A percentile compares a stretch with the other conserved stretches of the same genome.
phyloP scores from a whole-genome alignment of 768 basidiomycete genomes.

The Wakefieldia striispora region DNA sequence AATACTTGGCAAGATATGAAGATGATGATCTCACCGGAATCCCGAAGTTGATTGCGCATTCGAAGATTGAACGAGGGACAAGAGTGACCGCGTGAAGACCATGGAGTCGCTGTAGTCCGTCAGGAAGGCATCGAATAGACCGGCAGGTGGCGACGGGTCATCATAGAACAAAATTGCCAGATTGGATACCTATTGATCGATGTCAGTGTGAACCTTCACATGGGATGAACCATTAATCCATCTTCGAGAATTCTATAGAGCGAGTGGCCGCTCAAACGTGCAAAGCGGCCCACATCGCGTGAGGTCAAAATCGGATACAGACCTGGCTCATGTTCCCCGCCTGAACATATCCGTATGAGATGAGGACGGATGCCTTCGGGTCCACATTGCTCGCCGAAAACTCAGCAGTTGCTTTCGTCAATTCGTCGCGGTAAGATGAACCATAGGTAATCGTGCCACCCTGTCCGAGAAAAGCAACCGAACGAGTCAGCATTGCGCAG shows the following conservation, averaged over 20 bases:
- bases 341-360: conserved; percentile 34
- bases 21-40: conserved; percentile 22
- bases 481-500: conserved; percentile 1
- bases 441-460: conserved; percentile 45
- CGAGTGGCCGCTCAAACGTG: neutral
- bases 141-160: conserved; percentile 32
- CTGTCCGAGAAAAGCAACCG: conserved; percentile 27
- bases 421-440: conserved; percentile 11
- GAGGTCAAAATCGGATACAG: conserved; percentile 8
- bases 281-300: neutral
- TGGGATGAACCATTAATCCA: neutral
- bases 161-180: conserved; percentile 56
- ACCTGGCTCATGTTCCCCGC: conserved; percentile 37
- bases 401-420: conserved; percentile 24
- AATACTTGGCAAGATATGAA: neutral
- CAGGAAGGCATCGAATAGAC: conserved; percentile 32
- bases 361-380: conserved; percentile 37
- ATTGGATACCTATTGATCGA: conserved; percentile 7
- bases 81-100: conserved; percentile 22
- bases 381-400: conserved; percentile 22
- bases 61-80: conserved; percentile 26
- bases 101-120: conserved; percentile 6
- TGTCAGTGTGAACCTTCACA: conserved; percentile 7
- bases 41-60: conserved; percentile 15
- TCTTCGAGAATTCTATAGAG: neutral